Conservation (phyloP, 2,329 filamentous ascomycete species). For the Phaeosphaeriaceae sp. region DNA sequence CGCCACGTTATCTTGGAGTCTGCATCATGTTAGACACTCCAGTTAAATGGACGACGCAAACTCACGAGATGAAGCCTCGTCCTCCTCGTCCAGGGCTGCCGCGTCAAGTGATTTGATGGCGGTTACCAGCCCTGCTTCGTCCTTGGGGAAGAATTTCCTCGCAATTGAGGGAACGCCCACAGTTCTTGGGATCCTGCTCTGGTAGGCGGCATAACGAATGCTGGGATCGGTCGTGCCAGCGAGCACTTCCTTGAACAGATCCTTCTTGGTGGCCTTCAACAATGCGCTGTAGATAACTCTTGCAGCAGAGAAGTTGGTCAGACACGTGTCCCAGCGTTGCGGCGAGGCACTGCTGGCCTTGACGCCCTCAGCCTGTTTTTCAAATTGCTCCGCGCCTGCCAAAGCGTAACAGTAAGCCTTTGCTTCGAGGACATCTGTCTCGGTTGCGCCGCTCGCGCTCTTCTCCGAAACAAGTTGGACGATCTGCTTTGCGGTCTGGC, state of each 20-base stretch:
- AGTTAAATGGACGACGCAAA: conserved; percentile 18
- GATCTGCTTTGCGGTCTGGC: conserved; percentile 71
- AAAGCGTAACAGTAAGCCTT: conserved; percentile 82
- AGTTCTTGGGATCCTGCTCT: conserved; percentile 85
- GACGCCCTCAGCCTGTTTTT: conserved; percentile 70
- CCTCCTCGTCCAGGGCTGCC: conserved; percentile 57
- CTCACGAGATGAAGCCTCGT: conserved; percentile 58
- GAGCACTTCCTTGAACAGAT: conserved; percentile 85
- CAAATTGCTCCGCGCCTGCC: conserved; percentile 78
- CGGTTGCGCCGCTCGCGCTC: conserved; percentile 67
- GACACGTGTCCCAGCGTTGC: conserved; percentile 76
- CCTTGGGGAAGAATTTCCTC: conserved; percentile 75
- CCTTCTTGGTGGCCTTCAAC: conserved; percentile 69
- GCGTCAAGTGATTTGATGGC: conserved; percentile 74
- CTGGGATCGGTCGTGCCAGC: conserved; percentile 89
- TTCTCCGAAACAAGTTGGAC: conserved; percentile 70
- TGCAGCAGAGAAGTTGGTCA: conserved; percentile 77
- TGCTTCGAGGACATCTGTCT: conserved; percentile 81
- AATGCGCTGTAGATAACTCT: conserved; percentile 84
- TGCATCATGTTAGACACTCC: conserved; percentile 26
- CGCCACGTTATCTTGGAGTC: conserved; percentile 80
- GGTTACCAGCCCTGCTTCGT: conserved; percentile 67
- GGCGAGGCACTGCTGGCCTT: conserved; percentile 46
- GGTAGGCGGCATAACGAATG: conserved; percentile 92
- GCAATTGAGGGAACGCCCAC: conserved; percentile 81